Percentiles rank a stretch among this genome's conserved stretches.
Evolutionary conservation across 495 filamentous ascomycete species (phyloP).

Genomic region (Letharia lupina): DNA sequence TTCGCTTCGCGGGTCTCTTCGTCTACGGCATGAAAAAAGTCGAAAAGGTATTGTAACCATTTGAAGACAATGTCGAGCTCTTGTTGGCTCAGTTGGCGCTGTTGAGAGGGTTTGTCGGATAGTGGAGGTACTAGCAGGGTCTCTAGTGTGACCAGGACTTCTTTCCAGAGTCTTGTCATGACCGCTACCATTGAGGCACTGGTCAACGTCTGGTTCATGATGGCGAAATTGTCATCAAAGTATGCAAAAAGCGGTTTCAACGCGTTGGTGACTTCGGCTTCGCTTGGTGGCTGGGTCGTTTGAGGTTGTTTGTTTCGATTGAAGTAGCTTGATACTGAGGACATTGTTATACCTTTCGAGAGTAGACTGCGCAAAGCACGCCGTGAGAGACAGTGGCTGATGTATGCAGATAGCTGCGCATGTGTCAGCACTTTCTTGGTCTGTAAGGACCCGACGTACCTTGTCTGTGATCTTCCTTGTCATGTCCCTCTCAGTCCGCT

Average conservation of each 20-base stretch:
- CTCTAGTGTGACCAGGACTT: constrained; percentile 87
- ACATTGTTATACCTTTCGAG: constrained; percentile 53
- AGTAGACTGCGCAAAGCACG: constrained; percentile 68
- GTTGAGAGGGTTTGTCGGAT: constrained; percentile 87
- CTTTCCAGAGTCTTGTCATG: constrained; percentile 98
- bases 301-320: constrained; percentile 50
- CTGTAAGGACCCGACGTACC: constrained; percentile 42
- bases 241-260: constrained; percentile 88
- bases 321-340: constrained; percentile 74
- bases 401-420: constrained; percentile 79
- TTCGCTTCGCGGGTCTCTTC: constrained; percentile 76
- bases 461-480: constrained; percentile 96
- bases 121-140: constrained; percentile 84
- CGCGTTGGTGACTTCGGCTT: constrained; percentile 68
- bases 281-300: constrained; percentile 49
- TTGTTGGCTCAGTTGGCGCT: constrained; percentile 76
- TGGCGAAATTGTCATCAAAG: constrained; percentile 98
- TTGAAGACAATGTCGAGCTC: constrained; percentile 92
- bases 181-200: constrained; percentile 90
- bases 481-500: constrained; percentile 96
- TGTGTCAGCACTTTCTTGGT: constrained; percentile 20
- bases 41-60: constrained; percentile 86
- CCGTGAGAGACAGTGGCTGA: constrained; percentile 79
- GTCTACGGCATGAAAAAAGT: constrained; percentile 91
- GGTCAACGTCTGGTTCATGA: constrained; percentile 94